These are phyloP conservation scores for Endoconidiophora laricicola DNA, from an alignment of 2,329 filamentous ascomycete genomes.

Conservation along the genomic window DNA sequence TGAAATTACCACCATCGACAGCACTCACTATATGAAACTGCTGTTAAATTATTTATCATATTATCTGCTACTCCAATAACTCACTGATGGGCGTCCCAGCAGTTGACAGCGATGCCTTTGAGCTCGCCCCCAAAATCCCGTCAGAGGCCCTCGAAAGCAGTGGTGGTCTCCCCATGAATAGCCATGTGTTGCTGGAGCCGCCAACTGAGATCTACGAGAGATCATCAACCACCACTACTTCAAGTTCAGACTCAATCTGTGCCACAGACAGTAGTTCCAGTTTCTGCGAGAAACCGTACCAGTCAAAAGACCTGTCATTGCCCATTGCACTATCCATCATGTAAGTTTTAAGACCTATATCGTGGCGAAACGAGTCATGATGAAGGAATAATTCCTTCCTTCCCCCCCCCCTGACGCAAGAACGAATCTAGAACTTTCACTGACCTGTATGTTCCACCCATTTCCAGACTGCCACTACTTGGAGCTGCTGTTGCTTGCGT, in stretches of 20 bases:
- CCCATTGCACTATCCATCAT: constrained; percentile 52
- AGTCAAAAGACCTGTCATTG: constrained; percentile 38
- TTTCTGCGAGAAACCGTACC: constrained; percentile 43
- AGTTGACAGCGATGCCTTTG: constrained; percentile 3
- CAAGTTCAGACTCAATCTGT: constrained; percentile 4
- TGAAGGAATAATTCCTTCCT: no score
- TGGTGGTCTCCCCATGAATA: neutral
- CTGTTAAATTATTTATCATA: no score
- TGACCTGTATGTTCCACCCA: no score
- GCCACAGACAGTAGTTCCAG: constrained; percentile 5
- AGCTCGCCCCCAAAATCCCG: constrained; percentile 6
- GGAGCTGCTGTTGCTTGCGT: constrained; percentile 50
- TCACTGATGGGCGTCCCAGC: constrained; percentile 3
- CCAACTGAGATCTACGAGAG: neutral
- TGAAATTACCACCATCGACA: no score
- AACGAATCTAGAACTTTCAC: no score
- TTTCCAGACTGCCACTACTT: constrained; percentile 54
- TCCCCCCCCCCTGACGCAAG: no score
- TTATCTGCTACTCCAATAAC: no score
- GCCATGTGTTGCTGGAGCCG: constrained; percentile 7
- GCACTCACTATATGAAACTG: no score
- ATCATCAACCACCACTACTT: neutral
- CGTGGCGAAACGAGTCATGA: no score
- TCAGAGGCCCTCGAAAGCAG: neutral
- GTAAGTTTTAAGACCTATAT: constrained; percentile 33